Conservation (phyloP, 2,329 filamentous ascomycete species). For the Phaeosphaeriaceae sp. region DNA sequence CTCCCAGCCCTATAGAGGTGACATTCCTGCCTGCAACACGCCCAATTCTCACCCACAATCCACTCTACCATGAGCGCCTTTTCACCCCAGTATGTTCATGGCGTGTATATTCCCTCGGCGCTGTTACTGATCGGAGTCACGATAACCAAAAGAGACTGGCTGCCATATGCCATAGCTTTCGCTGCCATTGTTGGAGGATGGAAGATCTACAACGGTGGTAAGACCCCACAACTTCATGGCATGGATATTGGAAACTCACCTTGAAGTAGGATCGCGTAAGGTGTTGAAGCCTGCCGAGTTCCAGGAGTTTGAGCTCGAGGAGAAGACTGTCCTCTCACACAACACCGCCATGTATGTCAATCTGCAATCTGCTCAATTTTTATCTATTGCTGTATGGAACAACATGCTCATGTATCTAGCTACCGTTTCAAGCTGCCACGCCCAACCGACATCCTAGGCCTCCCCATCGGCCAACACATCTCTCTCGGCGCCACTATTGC, state of each 20-base stretch:
- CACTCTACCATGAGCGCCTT: slow-evolving; percentile 22
- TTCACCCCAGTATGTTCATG: slow-evolving; percentile 72
- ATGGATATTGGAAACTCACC: background rate
- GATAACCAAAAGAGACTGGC: slow-evolving; percentile 75
- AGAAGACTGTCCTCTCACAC: slow-evolving; percentile 96
- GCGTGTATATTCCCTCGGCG: slow-evolving; percentile 82
- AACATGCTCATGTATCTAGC: no score
- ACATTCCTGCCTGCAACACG: slow-evolving; percentile 10
- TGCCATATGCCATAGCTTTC: slow-evolving; percentile 71
- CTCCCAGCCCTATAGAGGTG: slow-evolving; percentile 17
- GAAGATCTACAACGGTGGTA: slow-evolving; percentile 76
- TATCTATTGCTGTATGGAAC: no score
- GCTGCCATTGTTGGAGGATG: slow-evolving; percentile 70
- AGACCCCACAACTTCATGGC: slow-evolving; percentile 46
- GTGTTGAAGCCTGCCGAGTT: slow-evolving; percentile 86
- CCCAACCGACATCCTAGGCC: slow-evolving; percentile 81
- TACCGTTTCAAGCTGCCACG: slow-evolving; percentile 91
- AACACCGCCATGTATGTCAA: slow-evolving; percentile 87
- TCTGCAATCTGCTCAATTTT: no score
- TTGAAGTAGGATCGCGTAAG: slow-evolving; percentile 54
- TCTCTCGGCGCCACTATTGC: slow-evolving; percentile 74
- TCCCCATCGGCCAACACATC: slow-evolving; percentile 98
- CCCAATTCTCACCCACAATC: background rate
- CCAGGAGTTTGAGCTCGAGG: slow-evolving; percentile 89
- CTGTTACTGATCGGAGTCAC: slow-evolving; percentile 77